These are phyloP conservation scores for Penium margaritaceum DNA, from an alignment of 139 green algal genomes.

Conservation along the genomic window DNA sequence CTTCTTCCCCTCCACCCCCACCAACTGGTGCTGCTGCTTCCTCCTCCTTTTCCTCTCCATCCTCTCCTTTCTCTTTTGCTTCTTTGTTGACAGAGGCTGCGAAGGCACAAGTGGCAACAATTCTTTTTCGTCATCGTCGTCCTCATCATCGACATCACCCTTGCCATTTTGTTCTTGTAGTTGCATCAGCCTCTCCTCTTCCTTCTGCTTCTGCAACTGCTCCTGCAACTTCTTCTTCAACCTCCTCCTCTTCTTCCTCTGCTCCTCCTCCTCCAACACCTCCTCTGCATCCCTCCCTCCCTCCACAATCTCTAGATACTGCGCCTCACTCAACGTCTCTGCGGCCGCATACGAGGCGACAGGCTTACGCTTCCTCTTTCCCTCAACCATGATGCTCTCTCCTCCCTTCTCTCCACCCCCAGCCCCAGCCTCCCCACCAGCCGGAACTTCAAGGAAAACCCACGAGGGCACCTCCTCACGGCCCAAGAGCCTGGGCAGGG, in stretches of 20 bases:
- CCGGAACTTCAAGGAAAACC: conserved; percentile 37
- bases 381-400: not conserved
- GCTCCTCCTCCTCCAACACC: conserved; percentile 6
- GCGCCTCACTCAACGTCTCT: conserved; percentile 41
- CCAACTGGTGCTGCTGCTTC: conserved; percentile 9
- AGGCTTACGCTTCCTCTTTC: conserved; percentile 42
- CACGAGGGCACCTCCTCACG: conserved; percentile 55
- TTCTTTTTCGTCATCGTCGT: conserved; percentile 21
- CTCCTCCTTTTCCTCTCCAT: conserved; percentile 10
- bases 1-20: conserved; percentile 8
- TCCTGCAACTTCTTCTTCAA: conserved; percentile 14
- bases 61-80: conserved; percentile 11
- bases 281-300: conserved; percentile 19
- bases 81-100: too few species aligned
- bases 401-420: not conserved
- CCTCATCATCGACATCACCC: conserved; percentile 13
- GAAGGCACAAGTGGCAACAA: conserved; percentile 10
- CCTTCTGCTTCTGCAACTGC: not conserved
- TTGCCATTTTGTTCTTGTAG: not conserved
- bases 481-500: conserved; percentile 39
- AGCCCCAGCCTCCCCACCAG: conserved; percentile 6
- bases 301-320: conserved; percentile 43
- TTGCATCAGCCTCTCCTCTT: not conserved
- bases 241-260: conserved; percentile 10
- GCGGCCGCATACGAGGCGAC: conserved; percentile 42